These are phyloP conservation scores for Fusarium neocosmosporiellum DNA, from an alignment of 2,329 filamentous ascomycete species.

Conservation along the genomic window DNA sequence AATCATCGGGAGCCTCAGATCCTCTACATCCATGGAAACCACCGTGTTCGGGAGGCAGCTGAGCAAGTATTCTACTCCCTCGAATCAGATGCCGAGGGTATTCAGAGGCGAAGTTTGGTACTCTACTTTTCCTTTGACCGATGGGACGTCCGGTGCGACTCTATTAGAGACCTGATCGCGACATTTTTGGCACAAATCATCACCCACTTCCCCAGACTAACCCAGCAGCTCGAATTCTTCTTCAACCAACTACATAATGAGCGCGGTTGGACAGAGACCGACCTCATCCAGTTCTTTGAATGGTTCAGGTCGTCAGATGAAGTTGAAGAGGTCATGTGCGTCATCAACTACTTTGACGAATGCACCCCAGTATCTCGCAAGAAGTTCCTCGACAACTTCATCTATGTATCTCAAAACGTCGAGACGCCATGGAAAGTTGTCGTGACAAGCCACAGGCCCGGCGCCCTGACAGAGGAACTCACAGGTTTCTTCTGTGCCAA, in stretches of 20 bases:
- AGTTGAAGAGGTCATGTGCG: neutral
- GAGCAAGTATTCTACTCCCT: neutral
- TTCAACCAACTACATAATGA: neutral
- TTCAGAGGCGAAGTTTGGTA: neutral
- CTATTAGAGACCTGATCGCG: constrained; percentile 10
- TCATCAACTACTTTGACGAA: neutral
- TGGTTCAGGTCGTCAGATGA: neutral
- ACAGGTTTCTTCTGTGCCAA: neutral
- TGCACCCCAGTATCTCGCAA: neutral
- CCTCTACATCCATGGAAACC: neutral
- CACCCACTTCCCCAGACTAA: neutral
- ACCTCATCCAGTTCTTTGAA: constrained; percentile 8
- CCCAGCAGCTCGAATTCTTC: neutral
- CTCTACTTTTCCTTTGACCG: constrained; percentile 9
- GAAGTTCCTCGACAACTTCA: neutral
- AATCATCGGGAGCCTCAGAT: neutral
- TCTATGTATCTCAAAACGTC: neutral
- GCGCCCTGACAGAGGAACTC: neutral
- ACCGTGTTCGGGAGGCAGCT: neutral
- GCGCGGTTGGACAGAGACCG: constrained; percentile 3
- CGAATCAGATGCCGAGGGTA: rapidly evolving
- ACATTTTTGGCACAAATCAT: constrained; percentile 2
- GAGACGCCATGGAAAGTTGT: neutral
- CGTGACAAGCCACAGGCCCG: neutral
- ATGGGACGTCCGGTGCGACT: constrained; percentile 8